Evolutionary conservation across 441 rosid genomes (phyloP), one percentile per base, ranked within the genome.

Genomic region (Flueggea neowawraea): DNA sequence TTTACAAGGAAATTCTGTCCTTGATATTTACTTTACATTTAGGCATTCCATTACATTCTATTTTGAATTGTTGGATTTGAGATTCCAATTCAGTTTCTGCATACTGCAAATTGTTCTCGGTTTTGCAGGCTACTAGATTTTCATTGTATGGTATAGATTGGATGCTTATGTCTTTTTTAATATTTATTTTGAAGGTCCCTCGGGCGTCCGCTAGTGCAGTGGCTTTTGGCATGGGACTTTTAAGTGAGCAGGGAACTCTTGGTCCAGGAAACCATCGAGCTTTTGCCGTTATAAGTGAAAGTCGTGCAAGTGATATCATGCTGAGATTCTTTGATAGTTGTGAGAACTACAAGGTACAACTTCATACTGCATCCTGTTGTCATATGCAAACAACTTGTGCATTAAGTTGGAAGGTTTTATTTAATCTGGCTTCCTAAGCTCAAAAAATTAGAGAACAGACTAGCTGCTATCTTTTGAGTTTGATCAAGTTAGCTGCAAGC

Each of bases 201-300:
- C 82, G 96, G 61, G 95, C 97, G 54, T 86, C 99, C 63, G 95
- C 99, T 31, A 89, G 99, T 80, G 98, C 98, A 55, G 96, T 95
- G 74, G 96, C 99, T 10, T 95, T 89, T 82, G 98, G 99, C 69
- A 85, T 89, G 86, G 98, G 99, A 28, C 79, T 91, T 16, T 86
- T 95, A 64, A 84, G 82, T 12, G 93, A 69, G 71, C 86, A 63
- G 74, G 99, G 98, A 70, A 73, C 74, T 70, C 84, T 95, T 32
- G 99, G 99, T 68, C 95, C 81, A 15, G 98, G 88, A 31, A 73
- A 65, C 22, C 83, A 91, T 65, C 83, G 84, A 69, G 98, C 98
- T 51, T 89, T 95, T 45, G 79, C 96, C 62, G 93, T 95, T 76
- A 82, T 80, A 22, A 91, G 89, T 52, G 99, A 95, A 81, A 94